These are phyloP conservation scores for Amylostereum chailletii DNA, from an alignment of 1,284 basidiomycete species.

Conservation along the genomic window DNA sequence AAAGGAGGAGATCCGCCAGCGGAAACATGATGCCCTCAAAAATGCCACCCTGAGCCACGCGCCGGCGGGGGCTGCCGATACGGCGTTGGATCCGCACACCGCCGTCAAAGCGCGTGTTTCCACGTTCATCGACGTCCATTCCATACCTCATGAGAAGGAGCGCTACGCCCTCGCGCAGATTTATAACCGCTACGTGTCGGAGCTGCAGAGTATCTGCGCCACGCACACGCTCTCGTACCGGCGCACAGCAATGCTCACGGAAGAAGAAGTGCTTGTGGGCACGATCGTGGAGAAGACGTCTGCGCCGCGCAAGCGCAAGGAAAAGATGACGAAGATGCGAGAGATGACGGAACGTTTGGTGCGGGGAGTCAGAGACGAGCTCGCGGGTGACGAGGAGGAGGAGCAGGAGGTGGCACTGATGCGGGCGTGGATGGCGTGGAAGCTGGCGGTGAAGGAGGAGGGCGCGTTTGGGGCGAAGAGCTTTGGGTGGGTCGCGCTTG, in stretches of 20 bases:
- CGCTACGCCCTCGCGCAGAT: constrained; percentile 21
- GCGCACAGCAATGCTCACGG: constrained; percentile 36
- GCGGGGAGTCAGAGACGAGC: constrained; percentile 34
- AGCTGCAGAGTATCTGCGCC: constrained; percentile 40
- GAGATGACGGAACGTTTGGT: constrained; percentile 46
- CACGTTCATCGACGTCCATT: constrained; percentile 17
- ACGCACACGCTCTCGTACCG: constrained; percentile 36
- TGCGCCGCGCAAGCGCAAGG: constrained; percentile 43
- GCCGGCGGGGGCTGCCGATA: constrained; percentile 13
- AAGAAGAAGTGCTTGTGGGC: constrained; percentile 54
- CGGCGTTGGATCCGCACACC: background rate
- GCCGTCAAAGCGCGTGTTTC: constrained; percentile 15
- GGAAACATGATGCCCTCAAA: constrained; percentile 18
- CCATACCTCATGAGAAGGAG: constrained; percentile 9
- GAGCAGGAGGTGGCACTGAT: constrained; percentile 28
- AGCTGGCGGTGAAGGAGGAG: constrained; percentile 27
- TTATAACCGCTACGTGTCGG: constrained; percentile 36
- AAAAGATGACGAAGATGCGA: constrained; percentile 42
- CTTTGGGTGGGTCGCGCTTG: constrained; percentile 53
- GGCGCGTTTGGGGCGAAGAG: constrained; percentile 47
- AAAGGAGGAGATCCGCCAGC: constrained; percentile 11
- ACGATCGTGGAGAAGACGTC: constrained; percentile 54
- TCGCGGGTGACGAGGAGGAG: constrained; percentile 36
- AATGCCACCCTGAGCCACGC: constrained; percentile 15
- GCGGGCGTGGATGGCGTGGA: constrained; percentile 45